Base-by-base conservation (phyloP, 495 filamentous ascomycete species). In the Trichoderma asperelloides region DNA sequence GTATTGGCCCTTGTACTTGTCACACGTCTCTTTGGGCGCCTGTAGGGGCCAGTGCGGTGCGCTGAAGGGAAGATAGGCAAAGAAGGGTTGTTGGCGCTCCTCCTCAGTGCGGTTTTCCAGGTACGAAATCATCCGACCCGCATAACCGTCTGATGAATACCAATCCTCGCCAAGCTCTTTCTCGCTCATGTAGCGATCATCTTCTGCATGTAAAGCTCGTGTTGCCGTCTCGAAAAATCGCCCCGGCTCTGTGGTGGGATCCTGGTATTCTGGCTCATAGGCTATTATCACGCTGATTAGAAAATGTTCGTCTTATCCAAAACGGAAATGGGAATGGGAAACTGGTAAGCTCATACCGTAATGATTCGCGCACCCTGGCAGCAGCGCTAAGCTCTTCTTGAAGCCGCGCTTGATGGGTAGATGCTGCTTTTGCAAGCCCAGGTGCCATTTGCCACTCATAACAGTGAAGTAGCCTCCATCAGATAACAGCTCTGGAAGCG, bases 11-110 rank as follows among this genome's bases (percentile, higher is more conserved):
- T 76, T 76, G 71, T 87, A 86, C 64, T 82, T 83, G 49, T 71
- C 64, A 55, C 83, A 80, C 62, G 81, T 78, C 49, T 84, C 79
- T 37, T 77, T 74, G 2, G 84, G 83, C 0, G 82, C 84, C 65
- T 88, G 85, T 11, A 87, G 76, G 7, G 84, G 85, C 85, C 86
- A 87, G 69, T 88, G 85, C 28, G 86, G 85, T 0, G 85, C 86
- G 18, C 83, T 82, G 68, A 86, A 87, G 18, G 85, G 81, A 2
- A 86, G 74, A 69, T 86, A 86, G 15, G 79, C 85, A 72, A 87
- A 87, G 80, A 88, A 87, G 3, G 85, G 86, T 60, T 79, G 78
- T 23, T 79, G 75, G 33, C 76, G 74, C 30, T 81, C 77, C 41
- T 77, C 74, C 18, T 78, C 74, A 45, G 80, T 81, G 74, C 86